Evolutionary conservation across 305 asterid genomes (phyloP).

Genomic region (Euphrasia arctica): DNA sequence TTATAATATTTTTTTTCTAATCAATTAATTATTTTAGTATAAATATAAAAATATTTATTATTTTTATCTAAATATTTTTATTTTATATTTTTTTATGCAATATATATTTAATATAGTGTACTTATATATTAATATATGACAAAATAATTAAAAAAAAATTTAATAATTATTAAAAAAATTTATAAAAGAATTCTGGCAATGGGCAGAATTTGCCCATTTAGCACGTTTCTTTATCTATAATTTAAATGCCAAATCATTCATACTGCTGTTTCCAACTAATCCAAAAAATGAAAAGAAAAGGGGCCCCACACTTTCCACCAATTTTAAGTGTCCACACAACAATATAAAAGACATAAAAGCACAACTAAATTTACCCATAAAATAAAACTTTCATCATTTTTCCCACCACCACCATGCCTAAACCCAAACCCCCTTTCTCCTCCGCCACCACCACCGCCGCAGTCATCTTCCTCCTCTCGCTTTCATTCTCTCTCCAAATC

Average conservation of each 20-base stretch:
- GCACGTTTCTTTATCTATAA: no score
- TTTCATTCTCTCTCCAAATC: constrained; percentile 22
- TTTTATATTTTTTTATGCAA: no score
- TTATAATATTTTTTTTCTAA: no score
- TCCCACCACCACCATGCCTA: constrained; percentile 35
- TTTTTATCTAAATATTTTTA: no score
- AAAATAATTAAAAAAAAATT: no score
- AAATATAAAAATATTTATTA: no score
- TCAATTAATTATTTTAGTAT: no score
- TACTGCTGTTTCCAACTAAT: constrained; percentile 43
- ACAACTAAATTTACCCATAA: neutral
- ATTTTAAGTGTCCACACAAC: neutral
- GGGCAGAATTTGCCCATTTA: no score
- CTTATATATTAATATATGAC: no score
- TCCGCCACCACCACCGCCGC: constrained; percentile 14
- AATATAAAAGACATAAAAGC: neutral
- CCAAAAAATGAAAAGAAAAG: neutral
- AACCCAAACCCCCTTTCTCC: constrained; percentile 11
- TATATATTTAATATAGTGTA: no score
- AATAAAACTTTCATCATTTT: neutral
- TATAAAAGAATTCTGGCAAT: no score
- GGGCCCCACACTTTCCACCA: constrained; percentile 19
- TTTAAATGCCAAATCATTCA: neutral
- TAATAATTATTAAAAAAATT: no score
- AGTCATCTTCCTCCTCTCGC: constrained; percentile 24